Base-by-base conservation (phyloP, 257 asterid genomes). In the Knoxia roxburghii region DNA sequence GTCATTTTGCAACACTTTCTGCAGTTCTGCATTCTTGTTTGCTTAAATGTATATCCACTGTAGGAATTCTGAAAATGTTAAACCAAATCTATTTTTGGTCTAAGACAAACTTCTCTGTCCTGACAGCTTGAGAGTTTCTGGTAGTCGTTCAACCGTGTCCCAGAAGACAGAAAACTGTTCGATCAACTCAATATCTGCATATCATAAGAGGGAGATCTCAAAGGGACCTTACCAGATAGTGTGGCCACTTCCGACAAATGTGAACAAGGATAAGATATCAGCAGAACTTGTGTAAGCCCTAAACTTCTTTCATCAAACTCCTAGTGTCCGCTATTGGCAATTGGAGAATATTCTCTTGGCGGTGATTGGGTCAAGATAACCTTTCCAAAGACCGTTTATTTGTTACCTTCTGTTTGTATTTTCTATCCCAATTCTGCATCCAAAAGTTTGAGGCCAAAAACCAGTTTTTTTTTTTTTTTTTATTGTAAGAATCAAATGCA, bases 251-350 rank as follows among this genome's bases (percentile, higher is more conserved):
- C 97, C 97, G 24, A 67, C 50, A 43, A 86, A 88, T 75, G 83
- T 80, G 46, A 76, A 80, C 72, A 88, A 79, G 81, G 84, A 86
- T 14, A 68, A 37, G 17, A 76, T 83, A 73, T 84, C 88, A 43
- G 97, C 97, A n/a, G 95, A 86, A 74, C 84, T 83, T 60, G 83
- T 82, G 97, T 90, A 82, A 77, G 97, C 76, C 58, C 49, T 26
- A 23, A 35, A 45, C 55, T 33, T 45, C 58, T 39, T 8, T 61
- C 8, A 37, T 68, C 27, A 1, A 37, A 27, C n/a, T 26, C 37
- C 27, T 10, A 37, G 15, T 43, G 52, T 15, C 46, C 39, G 26
- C 45, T 56, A 1, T 70, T 15, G 61, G 43, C 68, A 53, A 63
- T 56, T 12, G 9, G 61, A 23, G 45, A 49, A 18, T 50, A 54